Evolutionary conservation across 805 yeast species (phyloP), one percentile per base, ranked within the genome.

Genomic region (Saccharomycopsis synnaedendra): DNA sequence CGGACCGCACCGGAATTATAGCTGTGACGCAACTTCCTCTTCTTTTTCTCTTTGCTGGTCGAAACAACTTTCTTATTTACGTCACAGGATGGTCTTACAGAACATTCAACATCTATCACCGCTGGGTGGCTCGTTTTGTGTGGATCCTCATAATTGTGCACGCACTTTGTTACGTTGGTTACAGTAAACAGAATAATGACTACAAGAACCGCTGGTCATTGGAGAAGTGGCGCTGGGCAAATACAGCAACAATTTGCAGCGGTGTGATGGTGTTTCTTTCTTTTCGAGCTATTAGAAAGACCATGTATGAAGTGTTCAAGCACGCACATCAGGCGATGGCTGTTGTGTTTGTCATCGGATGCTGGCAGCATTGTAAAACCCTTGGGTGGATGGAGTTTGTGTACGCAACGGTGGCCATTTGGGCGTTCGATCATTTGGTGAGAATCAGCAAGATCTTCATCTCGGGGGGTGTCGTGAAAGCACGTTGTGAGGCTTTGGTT

Each of bases 1-100:
- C 73, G 3, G 76, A 73, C 56, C 60, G 77, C 55, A 60, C 72
- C 0, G 78, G 76, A 1, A 72, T 72, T 4, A 53, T 72, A 31
- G 69, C 71, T 2, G 64, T 64, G 1, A 56, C 56, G 33, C 71
- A 67, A 47, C 48, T 67, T 27, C 71, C 71, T 5, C 44, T 67
- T 32, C 50, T 64, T 5, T 61, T 61, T 47, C 44, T 61, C 35
- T 66, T 67, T 51, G 56, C 68, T n/a, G 56, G 67, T 0, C 55
- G 71, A 53, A 65, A 64, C 41, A 65, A 66, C 47, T 50, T 64
- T 28, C 50, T 64, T 7, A 48, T 58, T 8, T 44, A 51, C n/a
- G 31, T 62, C 1, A 64, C 68, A 3, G 69, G 71, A 1, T 51
- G 63, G 43, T 60, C 68, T 4, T 64, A 63, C 46, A 54, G 67